Base-by-base conservation (phyloP, 352 stramenopile species). In the Globisporangium spiculum region DNA sequence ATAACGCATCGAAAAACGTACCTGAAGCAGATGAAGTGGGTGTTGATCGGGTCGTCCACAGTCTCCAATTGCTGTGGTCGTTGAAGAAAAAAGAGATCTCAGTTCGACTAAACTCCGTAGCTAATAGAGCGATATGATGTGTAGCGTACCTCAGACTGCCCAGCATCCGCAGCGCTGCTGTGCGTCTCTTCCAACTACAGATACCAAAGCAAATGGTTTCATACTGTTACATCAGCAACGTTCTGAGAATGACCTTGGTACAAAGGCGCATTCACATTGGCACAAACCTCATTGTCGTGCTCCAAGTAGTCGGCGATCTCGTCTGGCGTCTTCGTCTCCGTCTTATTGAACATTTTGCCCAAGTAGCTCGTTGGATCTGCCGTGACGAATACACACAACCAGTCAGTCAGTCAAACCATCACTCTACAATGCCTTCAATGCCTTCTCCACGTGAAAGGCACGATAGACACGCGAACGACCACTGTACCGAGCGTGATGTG, bases 1-100 rank as follows among this genome's bases (percentile, higher is more conserved):
- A 26, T 16, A 24, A 55, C 48, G 18, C 6, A 27, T n/a, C n/a
- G 12, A 38, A 38, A 38, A 38, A 38, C 12, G 8, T 48, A 92
- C 74, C 94, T 97, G 73, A 99, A 97, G 71, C 92, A 98, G 34
- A 98, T 83, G 63, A 99, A 99, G 77, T 99, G 97, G n/a, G 96
- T 99, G 69, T 97, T 88, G 70, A 99, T 89, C 8, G 92, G 84
- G 60, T 99, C 95, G 41, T 98, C 86, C 20, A 98, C 79, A 57
- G 83, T 80, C 50, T 94, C 86, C 59, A 97, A 72, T 89, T 96
- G 88, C 87, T 96, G 59, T 44, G 62, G 27, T 32, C 38, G 14
- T 46, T 14, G 38, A 6, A 44, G n/a, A 20, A 44, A 18, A 18
- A 60, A 46, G 36, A 64, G 22, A 62, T 54, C 9, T 46, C 8